Percentiles rank a stretch among this genome's conserved stretches.
Conservation (phyloP, 768 basidiomycete species). For the Cyathus striatus region DNA sequence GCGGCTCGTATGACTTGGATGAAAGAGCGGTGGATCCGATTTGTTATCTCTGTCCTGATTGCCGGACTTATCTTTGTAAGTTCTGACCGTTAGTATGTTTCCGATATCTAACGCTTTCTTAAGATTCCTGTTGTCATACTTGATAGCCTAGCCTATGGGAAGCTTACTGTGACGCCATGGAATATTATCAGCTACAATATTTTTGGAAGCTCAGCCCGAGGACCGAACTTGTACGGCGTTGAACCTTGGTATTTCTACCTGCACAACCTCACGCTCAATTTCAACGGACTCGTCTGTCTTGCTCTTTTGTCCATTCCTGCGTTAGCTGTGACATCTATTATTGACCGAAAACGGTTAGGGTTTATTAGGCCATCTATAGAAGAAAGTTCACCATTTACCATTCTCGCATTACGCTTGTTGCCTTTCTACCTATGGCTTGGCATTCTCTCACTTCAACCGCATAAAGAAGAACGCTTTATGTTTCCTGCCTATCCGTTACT, state of each 20-base stretch:
- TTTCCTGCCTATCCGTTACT: constrained; percentile 89
- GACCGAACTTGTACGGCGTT: constrained; percentile 92
- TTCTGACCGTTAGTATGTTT: neutral
- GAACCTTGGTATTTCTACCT: constrained; percentile 85
- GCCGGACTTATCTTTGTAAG: constrained; percentile 65
- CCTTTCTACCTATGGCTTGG: constrained; percentile 90
- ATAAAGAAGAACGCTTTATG: constrained; percentile 99
- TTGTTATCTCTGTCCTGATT: constrained; percentile 46
- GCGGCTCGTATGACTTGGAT: constrained; percentile 48
- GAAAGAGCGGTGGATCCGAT: constrained; percentile 50
- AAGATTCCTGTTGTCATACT: constrained; percentile 81
- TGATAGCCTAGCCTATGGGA: constrained; percentile 86
- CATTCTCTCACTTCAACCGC: constrained; percentile 76
- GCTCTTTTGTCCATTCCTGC: constrained; percentile 80
- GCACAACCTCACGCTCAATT: constrained; percentile 87
- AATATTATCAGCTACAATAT: constrained; percentile 94
- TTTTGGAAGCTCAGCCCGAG: constrained; percentile 71
- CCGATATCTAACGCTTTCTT: neutral
- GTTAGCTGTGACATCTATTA: constrained; percentile 62
- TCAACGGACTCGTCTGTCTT: constrained; percentile 81
- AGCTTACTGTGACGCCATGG: constrained; percentile 76
- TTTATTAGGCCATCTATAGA: constrained; percentile 39
- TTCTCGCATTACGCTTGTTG: constrained; percentile 72
- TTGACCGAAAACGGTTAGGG: constrained; percentile 78
- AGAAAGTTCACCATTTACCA: constrained; percentile 74